Conservation (phyloP, 768 basidiomycete species). For the Saitozyma sp. region DNA sequence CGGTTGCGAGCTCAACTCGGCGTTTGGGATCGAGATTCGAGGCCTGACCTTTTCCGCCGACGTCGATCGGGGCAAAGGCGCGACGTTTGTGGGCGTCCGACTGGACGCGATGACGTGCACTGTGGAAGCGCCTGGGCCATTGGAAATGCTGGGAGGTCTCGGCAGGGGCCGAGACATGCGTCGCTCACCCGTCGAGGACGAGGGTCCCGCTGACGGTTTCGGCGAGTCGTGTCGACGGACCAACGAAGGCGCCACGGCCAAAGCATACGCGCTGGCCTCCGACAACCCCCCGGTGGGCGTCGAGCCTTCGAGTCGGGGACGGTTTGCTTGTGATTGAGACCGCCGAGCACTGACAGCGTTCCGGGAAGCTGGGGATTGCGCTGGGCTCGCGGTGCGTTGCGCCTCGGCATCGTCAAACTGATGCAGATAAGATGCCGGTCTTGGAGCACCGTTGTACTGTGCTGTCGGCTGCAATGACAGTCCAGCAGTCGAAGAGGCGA, state of each 20-base stretch:
- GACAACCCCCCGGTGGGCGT: slow-evolving; percentile 6
- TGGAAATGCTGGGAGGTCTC: slow-evolving; percentile 12
- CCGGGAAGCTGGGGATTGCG: neutral
- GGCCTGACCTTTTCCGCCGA: slow-evolving; percentile 11
- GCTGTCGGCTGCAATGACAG: no score
- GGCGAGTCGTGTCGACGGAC: neutral
- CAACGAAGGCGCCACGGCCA: slow-evolving; percentile 16
- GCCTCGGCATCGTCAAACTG: neutral
- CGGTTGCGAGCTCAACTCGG: neutral
- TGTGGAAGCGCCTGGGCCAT: neutral
- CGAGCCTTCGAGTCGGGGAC: neutral
- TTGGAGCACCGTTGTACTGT: neutral
- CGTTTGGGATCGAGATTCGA: slow-evolving; percentile 6
- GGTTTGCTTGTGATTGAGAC: neutral
- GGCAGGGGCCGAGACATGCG: slow-evolving; percentile 28
- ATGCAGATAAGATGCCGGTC: neutral
- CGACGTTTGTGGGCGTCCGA: no score
- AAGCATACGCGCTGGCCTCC: slow-evolving; percentile 38
- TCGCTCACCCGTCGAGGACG: slow-evolving; percentile 4
- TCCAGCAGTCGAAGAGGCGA: no score
- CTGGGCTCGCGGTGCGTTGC: neutral
- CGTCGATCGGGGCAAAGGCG: neutral
- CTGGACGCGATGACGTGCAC: no score
- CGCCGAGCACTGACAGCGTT: neutral
- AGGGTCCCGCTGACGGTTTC: neutral